These are phyloP conservation scores for Saccharomyces hybrid DNA, from an alignment of 1,139 yeast genomes.

Conservation along the genomic window DNA sequence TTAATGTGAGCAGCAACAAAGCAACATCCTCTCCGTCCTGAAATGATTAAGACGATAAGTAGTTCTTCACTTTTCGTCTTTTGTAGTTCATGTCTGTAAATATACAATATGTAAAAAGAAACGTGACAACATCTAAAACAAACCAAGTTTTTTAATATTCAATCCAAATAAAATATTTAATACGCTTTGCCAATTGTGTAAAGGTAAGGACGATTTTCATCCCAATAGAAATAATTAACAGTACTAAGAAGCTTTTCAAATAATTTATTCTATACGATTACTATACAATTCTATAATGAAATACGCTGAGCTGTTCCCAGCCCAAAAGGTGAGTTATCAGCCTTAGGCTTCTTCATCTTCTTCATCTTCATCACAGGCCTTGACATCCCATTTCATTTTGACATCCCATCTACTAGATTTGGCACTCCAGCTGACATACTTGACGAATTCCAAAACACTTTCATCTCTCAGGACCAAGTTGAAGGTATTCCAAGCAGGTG, in stretches of 20 bases:
- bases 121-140: neutral
- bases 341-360: constrained; percentile 22
- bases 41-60: neutral
- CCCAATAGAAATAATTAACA: neutral
- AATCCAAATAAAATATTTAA: neutral
- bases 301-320: neutral
- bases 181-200: neutral
- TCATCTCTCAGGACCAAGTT: constrained; percentile 77
- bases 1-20: constrained; percentile 32
- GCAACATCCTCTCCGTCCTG: neutral
- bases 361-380: constrained; percentile 36
- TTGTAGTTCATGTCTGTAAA: neutral
- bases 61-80: neutral
- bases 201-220: neutral
- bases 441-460: constrained; percentile 78
- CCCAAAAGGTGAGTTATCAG: neutral
- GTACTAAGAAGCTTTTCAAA: neutral
- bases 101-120: neutral
- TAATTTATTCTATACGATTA: neutral
- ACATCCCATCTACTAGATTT: constrained; percentile 93
- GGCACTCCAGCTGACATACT: constrained; percentile 84
- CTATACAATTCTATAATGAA: neutral
- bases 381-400: constrained; percentile 70
- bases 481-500: constrained; percentile 79
- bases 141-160: neutral